These are phyloP conservation scores for Podospora appendiculata DNA, from an alignment of 495 filamentous ascomycete genomes.

Conservation along the genomic window DNA sequence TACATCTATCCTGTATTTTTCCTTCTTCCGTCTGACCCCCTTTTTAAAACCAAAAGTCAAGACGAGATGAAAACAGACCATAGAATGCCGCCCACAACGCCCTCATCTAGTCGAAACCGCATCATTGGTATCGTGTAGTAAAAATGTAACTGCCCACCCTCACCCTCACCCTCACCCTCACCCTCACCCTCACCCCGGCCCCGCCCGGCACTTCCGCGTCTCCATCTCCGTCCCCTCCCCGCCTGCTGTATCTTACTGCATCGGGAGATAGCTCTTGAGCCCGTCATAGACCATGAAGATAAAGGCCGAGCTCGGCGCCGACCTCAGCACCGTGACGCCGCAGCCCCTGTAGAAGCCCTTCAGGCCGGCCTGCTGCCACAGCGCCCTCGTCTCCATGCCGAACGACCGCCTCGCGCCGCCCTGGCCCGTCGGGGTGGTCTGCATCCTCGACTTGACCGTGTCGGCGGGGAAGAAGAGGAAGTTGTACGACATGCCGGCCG, in stretches of 20 bases:
- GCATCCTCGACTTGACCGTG: slow-evolving; percentile 93
- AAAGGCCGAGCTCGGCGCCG: slow-evolving; percentile 90
- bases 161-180: not conserved
- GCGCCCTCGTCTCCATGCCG: slow-evolving; percentile 51
- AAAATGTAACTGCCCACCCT: no score
- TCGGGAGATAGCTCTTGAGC: slow-evolving; percentile 57
- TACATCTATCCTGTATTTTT: not conserved
- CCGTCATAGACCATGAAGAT: slow-evolving; percentile 93
- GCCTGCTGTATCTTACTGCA: slow-evolving; percentile 16
- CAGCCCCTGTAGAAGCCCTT: slow-evolving; percentile 87
- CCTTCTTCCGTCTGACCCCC: not conserved
- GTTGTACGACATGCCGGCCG: slow-evolving; percentile 88
- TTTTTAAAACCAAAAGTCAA: no score
- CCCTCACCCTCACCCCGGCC: not conserved
- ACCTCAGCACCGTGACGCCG: slow-evolving; percentile 81
- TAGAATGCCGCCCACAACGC: not conserved
- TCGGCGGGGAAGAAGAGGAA: slow-evolving; percentile 96
- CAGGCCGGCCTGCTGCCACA: slow-evolving; percentile 78
- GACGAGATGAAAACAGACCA: not conserved
- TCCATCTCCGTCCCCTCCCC: not conserved
- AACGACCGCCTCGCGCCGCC: slow-evolving; percentile 52
- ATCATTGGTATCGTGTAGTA: no score
- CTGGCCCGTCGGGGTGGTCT: slow-evolving; percentile 66
- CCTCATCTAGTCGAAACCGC: no score
- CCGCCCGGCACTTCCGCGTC: not conserved